phyloP scores from a whole-genome alignment of 345 rosid genomes.

The Lepidium aucheri region DNA sequence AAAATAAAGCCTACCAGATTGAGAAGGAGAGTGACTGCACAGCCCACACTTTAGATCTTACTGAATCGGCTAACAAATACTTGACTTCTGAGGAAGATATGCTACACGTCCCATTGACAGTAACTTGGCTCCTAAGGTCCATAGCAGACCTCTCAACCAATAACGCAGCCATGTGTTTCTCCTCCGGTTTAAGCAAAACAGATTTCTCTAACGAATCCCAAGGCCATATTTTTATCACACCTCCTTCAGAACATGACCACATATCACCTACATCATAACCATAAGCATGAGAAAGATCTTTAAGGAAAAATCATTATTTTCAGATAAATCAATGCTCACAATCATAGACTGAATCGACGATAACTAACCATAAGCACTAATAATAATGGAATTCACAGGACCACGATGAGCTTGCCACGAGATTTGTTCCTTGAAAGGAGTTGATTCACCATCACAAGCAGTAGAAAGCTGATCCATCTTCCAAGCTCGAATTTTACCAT shows the following conservation, averaged over 20 bases:
- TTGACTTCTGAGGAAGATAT: slow-evolving; percentile 75
- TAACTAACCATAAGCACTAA: slow-evolving; percentile 58
- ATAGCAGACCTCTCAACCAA: slow-evolving; percentile 72
- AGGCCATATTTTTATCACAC: slow-evolving; percentile 66
- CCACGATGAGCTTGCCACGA: slow-evolving; percentile 88
- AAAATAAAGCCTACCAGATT: slow-evolving; percentile 38
- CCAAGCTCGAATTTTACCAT: slow-evolving; percentile 81
- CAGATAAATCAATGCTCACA: not conserved
- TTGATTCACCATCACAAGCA: slow-evolving; percentile 18
- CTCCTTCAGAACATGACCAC: slow-evolving; percentile 84
- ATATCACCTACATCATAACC: slow-evolving; percentile 55
- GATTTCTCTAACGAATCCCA: slow-evolving; percentile 84
- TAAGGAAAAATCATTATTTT: not conserved
- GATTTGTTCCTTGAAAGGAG: slow-evolving; percentile 53
- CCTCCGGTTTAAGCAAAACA: slow-evolving; percentile 57
- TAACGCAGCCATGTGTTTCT: slow-evolving; percentile 80
- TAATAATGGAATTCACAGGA: slow-evolving; percentile 55
- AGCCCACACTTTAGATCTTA: slow-evolving; percentile 73
- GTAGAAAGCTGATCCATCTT: slow-evolving; percentile 43
- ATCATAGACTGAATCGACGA: not conserved
- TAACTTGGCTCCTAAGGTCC: slow-evolving; percentile 81
- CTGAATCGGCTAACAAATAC: slow-evolving; percentile 48
- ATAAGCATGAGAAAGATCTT: not conserved
- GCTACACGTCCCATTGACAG: slow-evolving; percentile 63
- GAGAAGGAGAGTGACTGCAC: slow-evolving; percentile 64